phyloP scores from a whole-genome alignment of 345 rosid species.

The Sonneratia caseolaris region DNA sequence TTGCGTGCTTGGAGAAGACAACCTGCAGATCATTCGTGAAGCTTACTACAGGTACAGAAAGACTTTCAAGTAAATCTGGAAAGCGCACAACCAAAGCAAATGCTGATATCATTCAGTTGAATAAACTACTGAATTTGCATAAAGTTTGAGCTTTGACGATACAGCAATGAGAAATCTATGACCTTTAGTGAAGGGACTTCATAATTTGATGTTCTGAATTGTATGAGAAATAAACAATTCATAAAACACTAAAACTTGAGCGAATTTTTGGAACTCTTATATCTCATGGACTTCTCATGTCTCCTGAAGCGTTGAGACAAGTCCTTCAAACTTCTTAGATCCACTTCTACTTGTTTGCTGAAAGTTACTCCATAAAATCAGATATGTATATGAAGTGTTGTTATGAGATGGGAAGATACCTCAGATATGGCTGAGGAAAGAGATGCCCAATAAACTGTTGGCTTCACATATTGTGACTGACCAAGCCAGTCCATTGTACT shows the following conservation, averaged over 20 bases:
- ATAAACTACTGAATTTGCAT: background rate
- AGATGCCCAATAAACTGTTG: constrained; percentile 64
- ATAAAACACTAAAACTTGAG: background rate
- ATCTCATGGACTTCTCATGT: background rate
- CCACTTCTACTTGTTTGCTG: background rate
- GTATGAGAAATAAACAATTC: background rate
- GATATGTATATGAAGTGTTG: background rate
- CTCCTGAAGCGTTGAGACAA: background rate
- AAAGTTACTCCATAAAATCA: background rate
- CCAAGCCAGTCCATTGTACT: constrained; percentile 95
- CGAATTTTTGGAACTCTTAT: background rate
- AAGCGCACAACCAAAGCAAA: background rate
- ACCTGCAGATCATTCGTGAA: constrained; percentile 26
- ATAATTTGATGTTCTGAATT: background rate
- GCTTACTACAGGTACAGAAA: background rate
- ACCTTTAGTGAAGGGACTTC: background rate
- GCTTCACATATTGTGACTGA: constrained; percentile 54
- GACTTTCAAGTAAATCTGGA: background rate
- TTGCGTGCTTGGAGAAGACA: constrained; percentile 72
- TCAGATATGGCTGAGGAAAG: constrained; percentile 66
- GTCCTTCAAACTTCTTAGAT: background rate
- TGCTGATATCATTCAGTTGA: background rate
- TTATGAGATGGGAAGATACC: constrained; percentile 25
- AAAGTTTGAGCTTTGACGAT: background rate
- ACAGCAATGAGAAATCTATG: background rate